Base-by-base conservation (phyloP, 441 rosid genomes). In the Manihot esculenta region DNA sequence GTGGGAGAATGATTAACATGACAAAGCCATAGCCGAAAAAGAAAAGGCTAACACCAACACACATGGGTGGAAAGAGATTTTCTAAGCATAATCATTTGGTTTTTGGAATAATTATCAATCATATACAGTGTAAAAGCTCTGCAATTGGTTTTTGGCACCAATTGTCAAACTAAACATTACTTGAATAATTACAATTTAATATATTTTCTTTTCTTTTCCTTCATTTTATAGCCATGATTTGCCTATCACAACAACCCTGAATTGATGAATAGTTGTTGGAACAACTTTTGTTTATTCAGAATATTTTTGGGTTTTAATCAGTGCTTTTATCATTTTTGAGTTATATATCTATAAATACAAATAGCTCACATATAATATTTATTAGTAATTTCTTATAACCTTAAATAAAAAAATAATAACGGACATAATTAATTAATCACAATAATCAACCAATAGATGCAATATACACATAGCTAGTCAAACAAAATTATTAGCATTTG, bases 31-130 rank as follows among this genome's bases (percentile, higher is more conserved):
- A 63, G 70, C 72, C 38, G 21, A 69, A 74, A 72, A 70, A 45
- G 27, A 74, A 47, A 41, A 35, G 7, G 7, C 3, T 1, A 6
- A 44, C 35, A 30, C 64, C 49, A 54, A 7, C 55, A 66, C 74
- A 77, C 77, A 72, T 73, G 76, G 41, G n/a, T 62, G 60, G 55
- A 44, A 68, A 57, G 57, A 51, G 68, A 33, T 20, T 68, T 71
- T 54, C 71, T 20, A n/a, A 54, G 41, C 73, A 49, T 73, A 84
- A 79, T 79, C 75, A 84, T 84, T 69, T 62, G 70, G 74, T 59
- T 64, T 66, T 47, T 73, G 50, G 77, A 83, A 77, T 81, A 70
- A 74, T 68, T 54, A 68, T 62, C 69, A n/a, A 59, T 76, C 55
- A 53, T 73, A 51, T 59, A 76, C 74, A 80, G 79, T 75, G 80